These are phyloP conservation scores for Phytophthora hybrid DNA, from an alignment of 352 stramenopile species.

Conservation along the genomic window DNA sequence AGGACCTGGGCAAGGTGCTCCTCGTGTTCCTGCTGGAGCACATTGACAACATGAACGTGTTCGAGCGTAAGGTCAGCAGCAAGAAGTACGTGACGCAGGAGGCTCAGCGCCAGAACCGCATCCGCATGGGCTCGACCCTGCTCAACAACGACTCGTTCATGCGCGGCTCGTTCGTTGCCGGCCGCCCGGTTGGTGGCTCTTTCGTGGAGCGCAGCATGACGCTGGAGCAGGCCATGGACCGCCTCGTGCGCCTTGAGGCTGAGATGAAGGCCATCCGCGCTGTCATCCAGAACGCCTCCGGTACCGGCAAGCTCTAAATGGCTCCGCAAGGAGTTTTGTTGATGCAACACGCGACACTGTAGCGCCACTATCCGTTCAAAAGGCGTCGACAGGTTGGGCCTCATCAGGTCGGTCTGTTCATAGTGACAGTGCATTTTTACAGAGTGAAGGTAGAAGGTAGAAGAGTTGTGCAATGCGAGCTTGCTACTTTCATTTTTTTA, in stretches of 20 bases:
- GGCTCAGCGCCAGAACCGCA: slow-evolving; percentile 79
- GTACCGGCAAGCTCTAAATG: slow-evolving; percentile 34
- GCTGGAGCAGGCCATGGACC: slow-evolving; percentile 79
- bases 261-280: slow-evolving; percentile 77
- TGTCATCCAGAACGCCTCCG: slow-evolving; percentile 65
- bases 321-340: slow-evolving; percentile 4
- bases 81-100: slow-evolving; percentile 70
- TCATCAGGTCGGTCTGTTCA: slow-evolving; percentile 34
- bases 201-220: slow-evolving; percentile 69
- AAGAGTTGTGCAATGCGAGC: slow-evolving; percentile 35
- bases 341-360: neutral
- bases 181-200: slow-evolving; percentile 67
- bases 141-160: slow-evolving; percentile 73
- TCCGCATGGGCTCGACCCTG: slow-evolving; percentile 75
- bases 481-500: slow-evolving; percentile 27
- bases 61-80: slow-evolving; percentile 63
- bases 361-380: slow-evolving; percentile 8
- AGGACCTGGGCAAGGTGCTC: slow-evolving; percentile 84
- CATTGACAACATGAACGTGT: slow-evolving; percentile 63
- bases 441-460: slow-evolving; percentile 26
- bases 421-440: slow-evolving; percentile 35
- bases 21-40: slow-evolving; percentile 72
- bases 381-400: slow-evolving; percentile 23
- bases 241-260: slow-evolving; percentile 65
- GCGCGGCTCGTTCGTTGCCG: slow-evolving; percentile 81